Base-by-base conservation (phyloP, 371 early-diverging fungal species). In the Circinella umbellata region DNA sequence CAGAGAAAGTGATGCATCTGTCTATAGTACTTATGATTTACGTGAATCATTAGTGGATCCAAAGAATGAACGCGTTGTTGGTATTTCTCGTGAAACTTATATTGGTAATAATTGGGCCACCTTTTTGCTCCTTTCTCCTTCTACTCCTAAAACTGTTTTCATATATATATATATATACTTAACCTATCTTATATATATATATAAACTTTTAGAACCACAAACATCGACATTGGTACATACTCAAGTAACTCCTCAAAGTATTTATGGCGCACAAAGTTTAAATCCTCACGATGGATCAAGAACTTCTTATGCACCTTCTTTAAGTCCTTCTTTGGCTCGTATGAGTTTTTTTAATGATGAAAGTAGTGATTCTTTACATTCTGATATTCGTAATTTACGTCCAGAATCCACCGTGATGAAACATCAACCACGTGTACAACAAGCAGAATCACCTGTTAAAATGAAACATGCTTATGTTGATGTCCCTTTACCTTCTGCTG, bases 11-110 rank as follows among this genome's bases (percentile, higher is more conserved):
- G 65, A 64, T 59, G 64, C 63, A 5, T 53, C 66, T 48, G 39
- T 69, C 27, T 73, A 76, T 51, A 69, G 69, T 49, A 76, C 76
- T 14, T 76, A 73, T 55, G 51, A 73, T 64, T 46, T 64, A 20
- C 73, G 73, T 38, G 76, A 76, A 62, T 76, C 76, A 49, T 60
- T 73, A 17, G 68, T 76, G 39, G 76, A 76, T 69, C 76, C 76
- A 11, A 39, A 37, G 34, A 66, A 60, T 42, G 69, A 66, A 20
- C 69, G 63, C 51, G 62, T 39, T 17, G 65, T 53, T n/a, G 66
- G 65, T 38, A 53, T 69, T 54, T 69, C 62, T 35, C 70, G 55
- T 20, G 76, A 76, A 49, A 73, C 73, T 6, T 76, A 73, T 69
- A 73, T 73, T 37, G 73, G 76, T 73, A 73, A 70, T n/a, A n/a